phyloP scores from a whole-genome alignment of 768 basidiomycete genomes.

The Amyloporia xantha region DNA sequence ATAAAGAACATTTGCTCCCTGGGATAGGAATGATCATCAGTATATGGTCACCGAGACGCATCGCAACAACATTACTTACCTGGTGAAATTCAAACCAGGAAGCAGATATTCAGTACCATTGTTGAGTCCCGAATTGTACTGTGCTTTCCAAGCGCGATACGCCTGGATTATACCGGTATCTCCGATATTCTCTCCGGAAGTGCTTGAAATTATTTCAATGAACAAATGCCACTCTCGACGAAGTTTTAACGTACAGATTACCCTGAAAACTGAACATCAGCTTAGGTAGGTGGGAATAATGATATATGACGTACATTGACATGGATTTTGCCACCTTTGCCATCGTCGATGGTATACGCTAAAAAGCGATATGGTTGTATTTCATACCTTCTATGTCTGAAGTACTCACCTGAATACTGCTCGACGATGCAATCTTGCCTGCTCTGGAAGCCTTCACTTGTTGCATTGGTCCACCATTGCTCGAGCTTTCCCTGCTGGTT shows the following conservation, averaged over 20 bases:
- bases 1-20: conserved; percentile 96
- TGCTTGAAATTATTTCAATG: conserved; percentile 36
- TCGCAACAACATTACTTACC: conserved; percentile 32
- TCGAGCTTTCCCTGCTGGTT: conserved; percentile 84
- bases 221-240: neutral
- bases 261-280: conserved; percentile 38
- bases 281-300: neutral
- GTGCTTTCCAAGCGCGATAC: conserved; percentile 86
- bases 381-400: neutral
- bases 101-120: conserved; percentile 65
- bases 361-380: neutral
- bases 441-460: conserved; percentile 75
- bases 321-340: conserved; percentile 74
- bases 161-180: conserved; percentile 82
- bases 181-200: conserved; percentile 89
- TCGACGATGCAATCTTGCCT: conserved; percentile 86
- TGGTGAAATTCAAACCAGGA: conserved; percentile 73
- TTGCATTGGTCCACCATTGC: conserved; percentile 90
- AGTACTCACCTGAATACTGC: conserved; percentile 70
- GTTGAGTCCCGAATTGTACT: conserved; percentile 52
- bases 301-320: conserved; percentile 62
- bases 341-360: conserved; percentile 83
- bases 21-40: conserved; percentile 2
- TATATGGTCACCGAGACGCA: neutral
- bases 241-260: conserved; percentile 50